These are phyloP conservation scores for Aureobasidium mangrovei DNA, from an alignment of 2,329 filamentous ascomycete species.

Conservation along the genomic window DNA sequence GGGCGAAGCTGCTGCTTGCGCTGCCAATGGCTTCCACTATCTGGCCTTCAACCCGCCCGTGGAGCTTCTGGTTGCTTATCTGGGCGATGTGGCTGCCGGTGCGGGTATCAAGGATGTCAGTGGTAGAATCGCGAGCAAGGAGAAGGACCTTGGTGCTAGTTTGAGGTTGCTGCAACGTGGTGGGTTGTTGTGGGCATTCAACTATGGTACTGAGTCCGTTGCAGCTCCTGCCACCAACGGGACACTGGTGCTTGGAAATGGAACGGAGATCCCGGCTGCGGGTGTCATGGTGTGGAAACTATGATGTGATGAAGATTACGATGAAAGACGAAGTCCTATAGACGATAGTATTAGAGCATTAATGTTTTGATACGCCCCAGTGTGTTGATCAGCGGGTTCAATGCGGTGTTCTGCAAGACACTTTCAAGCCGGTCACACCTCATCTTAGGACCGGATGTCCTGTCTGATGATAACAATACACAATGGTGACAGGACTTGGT, in stretches of 20 bases:
- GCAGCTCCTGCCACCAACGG: slow-evolving; percentile 15
- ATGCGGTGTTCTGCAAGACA: too few relatives aligned
- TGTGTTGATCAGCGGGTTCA: too few relatives aligned
- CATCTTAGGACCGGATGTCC: too few relatives aligned
- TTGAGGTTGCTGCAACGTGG: slow-evolving; percentile 18
- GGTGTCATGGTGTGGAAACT: slow-evolving; percentile 19
- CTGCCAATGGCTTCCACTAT: slow-evolving; percentile 17
- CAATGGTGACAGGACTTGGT: too few relatives aligned
- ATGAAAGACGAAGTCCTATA: too few relatives aligned
- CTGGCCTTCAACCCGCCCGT: slow-evolving; percentile 19
- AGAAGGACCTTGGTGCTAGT: slow-evolving; percentile 19
- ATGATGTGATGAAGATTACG: too few relatives aligned
- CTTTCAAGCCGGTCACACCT: too few relatives aligned
- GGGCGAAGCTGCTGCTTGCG: slow-evolving; percentile 19
- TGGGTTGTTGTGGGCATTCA: slow-evolving; percentile 20
- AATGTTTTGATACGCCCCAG: too few relatives aligned
- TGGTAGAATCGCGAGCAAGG: slow-evolving; percentile 14
- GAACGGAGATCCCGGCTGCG: slow-evolving; percentile 15
- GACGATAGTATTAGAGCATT: too few relatives aligned
- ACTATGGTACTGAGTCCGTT: slow-evolving; percentile 19
- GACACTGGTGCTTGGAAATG: slow-evolving; percentile 15
- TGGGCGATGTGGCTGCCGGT: slow-evolving; percentile 17
- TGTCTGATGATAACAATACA: too few relatives aligned
- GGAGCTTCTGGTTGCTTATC: slow-evolving; percentile 18
- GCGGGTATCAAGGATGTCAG: slow-evolving; percentile 17